Evolutionary conservation across 2,329 filamentous ascomycete genomes (phyloP), one percentile per base, ranked within the genome.

Genomic region (Botrytis deweyae): DNA sequence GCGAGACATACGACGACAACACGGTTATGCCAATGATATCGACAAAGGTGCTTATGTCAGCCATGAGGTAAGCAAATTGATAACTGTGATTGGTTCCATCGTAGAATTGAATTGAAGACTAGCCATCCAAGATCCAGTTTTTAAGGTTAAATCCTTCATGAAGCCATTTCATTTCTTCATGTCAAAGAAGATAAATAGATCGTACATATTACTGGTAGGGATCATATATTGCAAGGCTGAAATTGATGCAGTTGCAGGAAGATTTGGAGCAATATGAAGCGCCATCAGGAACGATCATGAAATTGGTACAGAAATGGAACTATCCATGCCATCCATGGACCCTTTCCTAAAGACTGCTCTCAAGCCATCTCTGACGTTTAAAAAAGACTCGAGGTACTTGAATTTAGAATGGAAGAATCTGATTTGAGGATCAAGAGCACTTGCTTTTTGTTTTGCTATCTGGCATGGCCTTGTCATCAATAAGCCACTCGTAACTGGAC

Each of bases 1-100:
- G 25, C 65, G 49, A 68, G 9, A 55, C 40, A 36, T 70, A 62
- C 67, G 67, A 70, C 52, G 36, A 7, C 38, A 29, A 62, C 40
- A 70, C 67, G 67, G 67, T 6, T 38, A 20, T 22, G 44, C 52
- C 67, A 70, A 70, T 70, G 10, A 46, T 33, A 44, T 4, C 16
- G n/a, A 46, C 29, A 22, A 38, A 14, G 7, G 6, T 14, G n/a
- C 9, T 44, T 36, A 70, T n/a, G 40, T 59, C 55, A 59, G 29
- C 22, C 1, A 3, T 29, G 0, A 29, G 14, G 38, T 42, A 40
- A 64, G 62, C 62, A 29, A 33, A 33, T 12, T 12, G 16, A 29
- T 12, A 1, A 36, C n/a, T 62, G 12, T 40, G 20, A 70, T 70
- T 70, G 55, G 67, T 36, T 36, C 2, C 25, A 46, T 70, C 67